phyloP scores from a whole-genome alignment of 192 early-diverging fungal genomes.

The Phlyctochytrium planicorne region DNA sequence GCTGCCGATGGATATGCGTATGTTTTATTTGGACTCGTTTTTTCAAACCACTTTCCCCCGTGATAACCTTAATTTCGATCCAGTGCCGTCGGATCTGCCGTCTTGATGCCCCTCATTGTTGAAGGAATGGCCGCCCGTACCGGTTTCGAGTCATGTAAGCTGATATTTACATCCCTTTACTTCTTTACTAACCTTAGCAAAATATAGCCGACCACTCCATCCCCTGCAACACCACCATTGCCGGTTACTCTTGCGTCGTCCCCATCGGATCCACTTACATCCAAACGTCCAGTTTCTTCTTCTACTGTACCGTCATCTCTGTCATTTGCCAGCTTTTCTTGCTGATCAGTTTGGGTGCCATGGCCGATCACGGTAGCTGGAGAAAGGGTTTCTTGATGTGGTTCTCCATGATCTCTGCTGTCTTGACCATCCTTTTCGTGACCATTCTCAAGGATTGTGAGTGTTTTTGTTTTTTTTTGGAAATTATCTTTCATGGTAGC shows the following conservation, averaged over 20 bases:
- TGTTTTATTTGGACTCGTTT: background rate
- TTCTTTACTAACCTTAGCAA: background rate
- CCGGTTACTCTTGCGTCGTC: constrained; percentile 26
- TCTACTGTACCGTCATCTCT: constrained; percentile 32
- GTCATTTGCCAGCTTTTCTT: constrained; percentile 28
- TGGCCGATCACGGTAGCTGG: constrained; percentile 41
- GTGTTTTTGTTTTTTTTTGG: too few relatives aligned
- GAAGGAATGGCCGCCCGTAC: constrained; percentile 13
- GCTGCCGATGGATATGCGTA: background rate
- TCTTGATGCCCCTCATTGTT: constrained; percentile 34
- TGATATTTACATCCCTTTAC: background rate
- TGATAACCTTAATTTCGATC: background rate
- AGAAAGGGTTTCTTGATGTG: constrained; percentile 25
- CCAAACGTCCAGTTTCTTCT: constrained; percentile 27
- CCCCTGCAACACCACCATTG: constrained; percentile 28
- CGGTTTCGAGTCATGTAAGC: constrained; percentile 4
- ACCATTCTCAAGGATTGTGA: background rate
- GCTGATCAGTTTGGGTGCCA: constrained; percentile 31
- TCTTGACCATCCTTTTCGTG: constrained; percentile 8
- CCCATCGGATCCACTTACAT: constrained; percentile 17
- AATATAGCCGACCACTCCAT: constrained; percentile 13
- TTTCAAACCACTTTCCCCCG: background rate
- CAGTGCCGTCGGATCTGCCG: constrained; percentile 15
- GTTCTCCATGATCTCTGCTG: constrained; percentile 18
- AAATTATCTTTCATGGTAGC: too few relatives aligned